Base-by-base conservation (phyloP, 2,329 filamentous ascomycete genomes). In the Cladosporium cucumerinum region DNA sequence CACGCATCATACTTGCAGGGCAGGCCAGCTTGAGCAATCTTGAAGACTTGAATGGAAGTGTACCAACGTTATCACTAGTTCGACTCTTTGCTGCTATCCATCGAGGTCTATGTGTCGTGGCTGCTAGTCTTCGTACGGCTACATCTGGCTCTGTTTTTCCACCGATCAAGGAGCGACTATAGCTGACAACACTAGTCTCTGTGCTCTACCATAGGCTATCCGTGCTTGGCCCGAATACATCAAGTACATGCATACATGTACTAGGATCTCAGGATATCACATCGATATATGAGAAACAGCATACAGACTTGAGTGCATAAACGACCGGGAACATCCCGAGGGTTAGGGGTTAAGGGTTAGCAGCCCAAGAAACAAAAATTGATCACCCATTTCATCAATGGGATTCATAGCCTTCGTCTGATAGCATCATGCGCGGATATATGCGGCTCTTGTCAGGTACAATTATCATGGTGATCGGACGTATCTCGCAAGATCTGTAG, bases 371-470 rank as follows among this genome's bases (percentile, higher is more conserved):
- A 18, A 21, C 5, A 39, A 43, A 43, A 43, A 39, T n/a, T 4
- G 1, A n/a, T 18, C 2, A n/a, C 16, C 36, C 1, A n/a, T n/a
- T 1, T n/a, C 7, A 43, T 43, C 8, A 2, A n/a, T 43, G 18
- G 6, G 10, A 7, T 6, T 10, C 1, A n/a, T 5, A 3, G 18
- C 18, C 5, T 3, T n/a, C 4, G 1, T n/a, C 36, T n/a, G 1
- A n/a, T 43, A n/a, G 18, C 18, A 10, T 43, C 36, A 5, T 43
- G 16, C 5, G 34, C 14, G 5, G 5, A 18, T 39, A 7, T 39
- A 5, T 7, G 18, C 16, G 16, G 5, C 4, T 39, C 1, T 39
- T 7, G 16, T 18, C 6, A 18, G 2, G 5, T 11, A 6, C 14
- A 16, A 39, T 34, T 12, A 16, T 16, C 2, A 11, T 39, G 16